Percentiles rank a stretch among this genome's conserved stretches.
These are phyloP conservation scores for Pythium rishiriense DNA, from an alignment of 352 stramenopile species.

Conservation along the genomic window DNA sequence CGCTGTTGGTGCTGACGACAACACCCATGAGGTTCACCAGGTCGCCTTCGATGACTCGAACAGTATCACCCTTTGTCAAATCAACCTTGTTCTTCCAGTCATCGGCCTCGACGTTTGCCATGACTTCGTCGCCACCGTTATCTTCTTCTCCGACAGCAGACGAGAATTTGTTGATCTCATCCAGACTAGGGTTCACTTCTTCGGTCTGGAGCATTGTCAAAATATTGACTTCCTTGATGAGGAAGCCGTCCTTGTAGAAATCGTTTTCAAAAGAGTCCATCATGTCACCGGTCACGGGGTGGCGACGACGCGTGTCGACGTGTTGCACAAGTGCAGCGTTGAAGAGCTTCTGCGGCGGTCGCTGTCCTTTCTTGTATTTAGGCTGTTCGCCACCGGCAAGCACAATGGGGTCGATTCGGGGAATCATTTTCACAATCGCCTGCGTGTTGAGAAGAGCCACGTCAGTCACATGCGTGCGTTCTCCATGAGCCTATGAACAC, in stretches of 20 bases:
- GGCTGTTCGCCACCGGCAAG: constrained; percentile 70
- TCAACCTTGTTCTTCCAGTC: constrained; percentile 91
- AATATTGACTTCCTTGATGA: constrained; percentile 89
- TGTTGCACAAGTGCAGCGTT: constrained; percentile 68
- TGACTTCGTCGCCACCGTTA: constrained; percentile 63
- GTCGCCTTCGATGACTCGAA: constrained; percentile 87
- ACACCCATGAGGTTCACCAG: constrained; percentile 90
- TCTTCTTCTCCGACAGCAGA: constrained; percentile 64
- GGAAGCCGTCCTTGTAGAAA: constrained; percentile 87
- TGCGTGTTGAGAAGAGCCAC: constrained; percentile 17
- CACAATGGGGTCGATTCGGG: constrained; percentile 75
- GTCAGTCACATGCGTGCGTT: no score
- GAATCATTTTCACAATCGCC: constrained; percentile 87
- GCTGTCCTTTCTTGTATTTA: constrained; percentile 90
- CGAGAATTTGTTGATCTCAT: constrained; percentile 90
- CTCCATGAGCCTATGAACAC: no score
- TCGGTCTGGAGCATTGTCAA: constrained; percentile 83
- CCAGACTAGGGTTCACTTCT: constrained; percentile 82
- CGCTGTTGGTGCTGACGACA: constrained; percentile 86
- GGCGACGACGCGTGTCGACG: constrained; percentile 60
- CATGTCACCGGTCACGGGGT: constrained; percentile 77
- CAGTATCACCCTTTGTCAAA: constrained; percentile 88
- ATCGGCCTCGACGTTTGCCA: constrained; percentile 71
- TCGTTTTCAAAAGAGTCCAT: constrained; percentile 90
- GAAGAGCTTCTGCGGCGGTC: constrained; percentile 85